phyloP scores from a whole-genome alignment of 495 filamentous ascomycete genomes.

The Geoglossum glabrum region DNA sequence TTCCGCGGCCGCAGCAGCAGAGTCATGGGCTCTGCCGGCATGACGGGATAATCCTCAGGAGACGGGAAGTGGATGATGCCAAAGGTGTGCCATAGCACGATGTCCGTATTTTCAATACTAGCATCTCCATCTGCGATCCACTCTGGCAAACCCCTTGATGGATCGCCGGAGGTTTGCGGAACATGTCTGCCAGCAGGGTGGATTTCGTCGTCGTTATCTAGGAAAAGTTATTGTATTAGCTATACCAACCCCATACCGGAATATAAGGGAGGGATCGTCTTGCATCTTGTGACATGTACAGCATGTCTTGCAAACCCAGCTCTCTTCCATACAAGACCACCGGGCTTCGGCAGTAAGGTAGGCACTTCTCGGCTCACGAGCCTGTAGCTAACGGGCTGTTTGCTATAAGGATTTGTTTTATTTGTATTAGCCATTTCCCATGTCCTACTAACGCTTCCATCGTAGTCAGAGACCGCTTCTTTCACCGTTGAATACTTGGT shows the following conservation, averaged over 20 bases:
- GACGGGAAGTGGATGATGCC: conserved; percentile 82
- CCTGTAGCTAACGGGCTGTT: conserved; percentile 80
- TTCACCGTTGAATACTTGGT: conserved; percentile 56
- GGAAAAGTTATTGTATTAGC: background rate
- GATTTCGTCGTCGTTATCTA: conserved; percentile 69
- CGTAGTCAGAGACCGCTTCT: conserved; percentile 63
- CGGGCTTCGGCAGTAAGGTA: conserved; percentile 58
- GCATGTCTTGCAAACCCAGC: conserved; percentile 81
- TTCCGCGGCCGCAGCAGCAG: conserved; percentile 65
- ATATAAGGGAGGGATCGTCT: conserved; percentile 12
- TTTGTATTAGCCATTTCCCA: conserved; percentile 85
- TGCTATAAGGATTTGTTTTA: conserved; percentile 67
- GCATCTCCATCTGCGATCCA: conserved; percentile 64
- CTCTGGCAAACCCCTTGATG: conserved; percentile 53
- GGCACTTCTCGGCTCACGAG: conserved; percentile 76
- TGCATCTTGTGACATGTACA: conserved; percentile 86
- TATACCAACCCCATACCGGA: background rate
- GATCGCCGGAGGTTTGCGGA: conserved; percentile 77
- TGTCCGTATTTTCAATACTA: conserved; percentile 63
- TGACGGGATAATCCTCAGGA: conserved; percentile 86
- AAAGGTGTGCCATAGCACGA: conserved; percentile 95
- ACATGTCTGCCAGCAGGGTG: conserved; percentile 88
- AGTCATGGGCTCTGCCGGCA: conserved; percentile 84
- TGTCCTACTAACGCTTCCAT: conserved; percentile 56
- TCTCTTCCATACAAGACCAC: conserved; percentile 78